Base-by-base conservation (phyloP, 345 rosid genomes). In the Pistacia integerrima region DNA sequence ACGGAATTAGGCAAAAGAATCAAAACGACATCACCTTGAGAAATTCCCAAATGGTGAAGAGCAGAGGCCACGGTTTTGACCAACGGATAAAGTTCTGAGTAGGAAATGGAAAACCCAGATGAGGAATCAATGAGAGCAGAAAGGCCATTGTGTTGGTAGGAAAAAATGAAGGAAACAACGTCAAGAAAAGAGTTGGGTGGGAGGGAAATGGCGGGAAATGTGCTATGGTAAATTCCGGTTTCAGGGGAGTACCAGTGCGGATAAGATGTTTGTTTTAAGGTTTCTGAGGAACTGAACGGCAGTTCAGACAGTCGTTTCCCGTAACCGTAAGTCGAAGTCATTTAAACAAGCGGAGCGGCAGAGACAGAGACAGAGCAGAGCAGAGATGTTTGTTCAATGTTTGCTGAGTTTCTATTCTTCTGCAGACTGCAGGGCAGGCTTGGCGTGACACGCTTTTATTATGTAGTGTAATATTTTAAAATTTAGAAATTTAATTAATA, bases 1-100 rank as follows among this genome's bases (percentile, higher is more conserved):
- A 91, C 70, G 52, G 94, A 90, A 76, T 93, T 94, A 44, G 97
- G 97, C 76, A 91, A 71, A 67, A 91, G 69, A 76, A 93, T 82
- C 62, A 91, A 79, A 18, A 94, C 93, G 36, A 86, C 88, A 55
- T 94, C 93, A 74, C 97, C 94, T 81, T 84, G 84, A 2, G 74
- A 79, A 51, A 93, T 57, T 44, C 97, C 94, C 28, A 83, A 20
- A 52, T 68, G 75, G 69, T 84, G 89, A 54, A 94, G 84, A 70
- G 87, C 88, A 55, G 85, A 80, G 73, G 95, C 97, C 61, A 89
- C 55, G 68, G 90, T 87, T 28, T 74, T 79, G 66, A 94, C 86
- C 74, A 85, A 58, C n/a, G 79, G 70, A 41, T 79, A 72, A 36
- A 94, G 84, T 48, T 90, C 74, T 11, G 73, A 18, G 85, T 88